Conservation (phyloP, 495 filamentous ascomycete species). For the Margaritispora aquatica region DNA sequence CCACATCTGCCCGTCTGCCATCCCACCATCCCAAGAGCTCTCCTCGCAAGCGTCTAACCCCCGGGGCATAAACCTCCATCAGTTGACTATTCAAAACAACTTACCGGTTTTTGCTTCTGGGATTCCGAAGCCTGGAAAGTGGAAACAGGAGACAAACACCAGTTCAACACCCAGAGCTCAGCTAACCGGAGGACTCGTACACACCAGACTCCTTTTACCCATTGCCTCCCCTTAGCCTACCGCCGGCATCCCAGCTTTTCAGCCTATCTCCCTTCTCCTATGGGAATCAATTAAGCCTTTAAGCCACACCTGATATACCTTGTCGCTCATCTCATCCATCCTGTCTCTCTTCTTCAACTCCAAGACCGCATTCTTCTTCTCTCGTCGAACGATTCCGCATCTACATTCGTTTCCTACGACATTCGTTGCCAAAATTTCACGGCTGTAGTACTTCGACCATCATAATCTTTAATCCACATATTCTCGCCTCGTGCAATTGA, state of each 20-base stretch:
- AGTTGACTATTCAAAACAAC: too few species aligned
- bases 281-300: background rate
- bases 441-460: background rate
- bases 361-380: background rate
- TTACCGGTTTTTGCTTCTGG: too few species aligned
- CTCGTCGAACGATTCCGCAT: background rate
- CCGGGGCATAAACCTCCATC: too few species aligned
- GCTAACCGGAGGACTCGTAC: background rate
- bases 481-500: background rate
- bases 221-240: background rate
- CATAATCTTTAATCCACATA: slow-evolving; percentile 14
- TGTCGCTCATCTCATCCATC: background rate
- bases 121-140: background rate
- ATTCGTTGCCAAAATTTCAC: background rate
- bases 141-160: background rate
- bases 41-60: too few species aligned
- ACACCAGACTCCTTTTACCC: too few species aligned
- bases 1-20: background rate
- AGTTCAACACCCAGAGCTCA: background rate
- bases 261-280: background rate
- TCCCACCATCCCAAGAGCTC: background rate
- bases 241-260: background rate
- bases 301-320: background rate
- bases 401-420: background rate
- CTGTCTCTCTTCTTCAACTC: background rate